phyloP scores from a whole-genome alignment of 306 rosid genomes.

The Abrus pulchellus region DNA sequence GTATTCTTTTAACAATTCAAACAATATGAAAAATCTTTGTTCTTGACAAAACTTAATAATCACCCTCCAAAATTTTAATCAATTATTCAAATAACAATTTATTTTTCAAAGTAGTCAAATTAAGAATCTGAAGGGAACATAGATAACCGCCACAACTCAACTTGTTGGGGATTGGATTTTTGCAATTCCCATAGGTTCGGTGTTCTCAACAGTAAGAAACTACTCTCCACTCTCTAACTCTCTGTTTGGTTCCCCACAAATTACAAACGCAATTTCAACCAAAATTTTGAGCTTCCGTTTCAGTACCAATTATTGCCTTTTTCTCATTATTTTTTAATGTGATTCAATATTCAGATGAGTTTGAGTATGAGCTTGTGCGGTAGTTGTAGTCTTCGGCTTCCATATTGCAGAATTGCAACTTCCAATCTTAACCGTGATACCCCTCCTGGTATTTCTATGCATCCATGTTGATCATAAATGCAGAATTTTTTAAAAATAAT shows the following conservation, averaged over 20 bases:
- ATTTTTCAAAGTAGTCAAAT: background rate
- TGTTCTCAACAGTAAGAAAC: background rate
- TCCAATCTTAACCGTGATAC: constrained; percentile 25
- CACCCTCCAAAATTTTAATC: background rate
- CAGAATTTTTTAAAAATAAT: background rate
- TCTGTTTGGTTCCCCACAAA: background rate
- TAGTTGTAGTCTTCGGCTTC: constrained; percentile 40
- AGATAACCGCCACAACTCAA: constrained; percentile 15
- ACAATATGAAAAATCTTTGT: background rate
- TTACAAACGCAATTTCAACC: background rate
- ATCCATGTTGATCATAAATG: background rate
- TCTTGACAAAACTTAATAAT: background rate
- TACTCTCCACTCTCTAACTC: background rate
- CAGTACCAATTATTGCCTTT: background rate
- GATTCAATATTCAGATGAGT: constrained; percentile 47
- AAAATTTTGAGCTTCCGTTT: background rate
- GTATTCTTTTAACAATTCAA: too few species aligned
- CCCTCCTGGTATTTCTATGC: constrained; percentile 38
- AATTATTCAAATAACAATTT: background rate
- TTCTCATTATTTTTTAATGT: background rate
- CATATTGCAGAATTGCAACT: constrained; percentile 40
- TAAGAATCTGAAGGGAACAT: background rate
- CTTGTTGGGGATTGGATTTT: background rate
- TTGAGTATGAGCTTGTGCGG: constrained; percentile 48
- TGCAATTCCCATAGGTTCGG: background rate